phyloP scores from a whole-genome alignment of 176 grass and related monocot species.

The Secale cereale region DNA sequence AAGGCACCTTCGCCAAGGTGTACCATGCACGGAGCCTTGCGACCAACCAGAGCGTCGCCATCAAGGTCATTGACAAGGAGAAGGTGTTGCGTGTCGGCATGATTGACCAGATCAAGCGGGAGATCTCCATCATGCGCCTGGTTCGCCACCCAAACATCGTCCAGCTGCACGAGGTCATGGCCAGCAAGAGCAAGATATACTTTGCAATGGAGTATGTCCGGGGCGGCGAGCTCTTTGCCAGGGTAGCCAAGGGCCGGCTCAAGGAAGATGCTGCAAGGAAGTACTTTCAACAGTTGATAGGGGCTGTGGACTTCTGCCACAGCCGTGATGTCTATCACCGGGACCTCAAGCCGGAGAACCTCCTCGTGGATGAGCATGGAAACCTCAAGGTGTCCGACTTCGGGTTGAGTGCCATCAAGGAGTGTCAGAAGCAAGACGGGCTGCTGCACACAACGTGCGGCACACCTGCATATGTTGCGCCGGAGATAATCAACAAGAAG shows the following conservation, averaged over 20 bases:
- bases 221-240: conserved; percentile 73
- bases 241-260: conserved; percentile 57
- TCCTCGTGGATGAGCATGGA: conserved; percentile 75
- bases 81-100: conserved; percentile 80
- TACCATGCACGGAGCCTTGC: conserved; percentile 65
- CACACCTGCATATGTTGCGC: conserved; percentile 84
- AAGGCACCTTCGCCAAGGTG: conserved; percentile 93
- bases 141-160: conserved; percentile 81
- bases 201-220: conserved; percentile 88
- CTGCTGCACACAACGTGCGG: conserved; percentile 79
- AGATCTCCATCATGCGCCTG: conserved; percentile 79
- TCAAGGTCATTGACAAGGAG: conserved; percentile 88
- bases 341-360: conserved; percentile 91
- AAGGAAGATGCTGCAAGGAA: conserved; percentile 59
- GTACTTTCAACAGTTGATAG: conserved; percentile 79
- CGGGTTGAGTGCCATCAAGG: conserved; percentile 62
- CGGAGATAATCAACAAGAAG: conserved; percentile 79
- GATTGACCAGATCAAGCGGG: conserved; percentile 88
- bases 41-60: conserved; percentile 66
- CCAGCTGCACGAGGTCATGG: conserved; percentile 94
- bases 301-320: conserved; percentile 87
- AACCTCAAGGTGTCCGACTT: conserved; percentile 91
- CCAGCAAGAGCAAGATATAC: conserved; percentile 92
- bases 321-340: conserved; percentile 85
- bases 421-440: conserved; percentile 69